Conservation (phyloP, 768 basidiomycete genomes). For the Hortiboletus flavorubellus region DNA sequence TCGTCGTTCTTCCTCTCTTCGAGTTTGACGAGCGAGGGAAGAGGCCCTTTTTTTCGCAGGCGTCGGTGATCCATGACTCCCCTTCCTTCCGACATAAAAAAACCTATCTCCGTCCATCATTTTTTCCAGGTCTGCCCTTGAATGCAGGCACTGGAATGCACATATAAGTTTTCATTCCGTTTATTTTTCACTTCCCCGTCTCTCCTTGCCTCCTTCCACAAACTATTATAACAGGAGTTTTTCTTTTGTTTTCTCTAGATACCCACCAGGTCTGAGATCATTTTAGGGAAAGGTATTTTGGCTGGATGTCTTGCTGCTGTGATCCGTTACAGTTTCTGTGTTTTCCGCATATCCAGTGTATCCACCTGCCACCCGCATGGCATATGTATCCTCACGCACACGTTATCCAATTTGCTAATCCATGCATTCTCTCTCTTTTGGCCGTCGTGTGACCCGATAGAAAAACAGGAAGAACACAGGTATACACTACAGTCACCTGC, state of each 20-base stretch:
- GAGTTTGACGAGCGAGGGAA: background rate
- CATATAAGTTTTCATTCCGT: background rate
- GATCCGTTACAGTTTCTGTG: background rate
- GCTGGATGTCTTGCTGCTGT: slow-evolving; percentile 1
- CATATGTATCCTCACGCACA: slow-evolving; percentile 22
- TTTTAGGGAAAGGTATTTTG: background rate
- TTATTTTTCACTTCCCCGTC: background rate
- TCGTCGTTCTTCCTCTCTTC: background rate
- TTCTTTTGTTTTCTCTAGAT: slow-evolving; percentile 3
- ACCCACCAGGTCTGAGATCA: slow-evolving; percentile 4
- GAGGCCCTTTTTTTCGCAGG: background rate
- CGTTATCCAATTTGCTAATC: slow-evolving; percentile 16
- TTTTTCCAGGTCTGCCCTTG: background rate
- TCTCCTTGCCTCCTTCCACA: background rate
- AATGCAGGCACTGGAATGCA: background rate
- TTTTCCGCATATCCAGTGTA: slow-evolving; percentile 18
- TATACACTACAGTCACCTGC: background rate
- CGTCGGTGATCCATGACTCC: background rate
- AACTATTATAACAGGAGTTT: slow-evolving; percentile 2
- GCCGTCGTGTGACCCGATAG: background rate
- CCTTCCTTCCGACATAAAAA: background rate
- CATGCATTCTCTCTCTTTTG: background rate
- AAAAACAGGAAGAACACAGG: background rate
- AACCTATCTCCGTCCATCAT: no score
- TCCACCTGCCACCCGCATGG: slow-evolving; percentile 9